Evolutionary conservation across 1,284 basidiomycete genomes (phyloP).

Genomic region (Trichosporon faecale): DNA sequence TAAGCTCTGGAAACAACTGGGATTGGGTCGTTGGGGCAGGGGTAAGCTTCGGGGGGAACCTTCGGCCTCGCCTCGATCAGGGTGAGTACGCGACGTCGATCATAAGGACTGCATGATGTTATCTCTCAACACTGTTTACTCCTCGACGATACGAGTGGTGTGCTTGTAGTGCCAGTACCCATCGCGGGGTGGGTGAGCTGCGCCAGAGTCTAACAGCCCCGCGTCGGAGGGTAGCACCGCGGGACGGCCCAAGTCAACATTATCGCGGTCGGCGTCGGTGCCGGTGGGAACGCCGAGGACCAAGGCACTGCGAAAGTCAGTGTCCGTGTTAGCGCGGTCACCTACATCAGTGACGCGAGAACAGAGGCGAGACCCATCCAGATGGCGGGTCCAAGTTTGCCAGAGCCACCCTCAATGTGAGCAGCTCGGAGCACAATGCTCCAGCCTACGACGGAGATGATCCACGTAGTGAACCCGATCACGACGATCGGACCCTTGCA

Average conservation of each 20-base stretch:
- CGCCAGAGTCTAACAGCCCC: neutral
- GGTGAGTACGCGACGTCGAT: neutral
- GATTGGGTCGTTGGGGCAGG: neutral
- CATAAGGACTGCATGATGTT: neutral
- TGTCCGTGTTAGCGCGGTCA: neutral
- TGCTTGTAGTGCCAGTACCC: slow-evolving; percentile 51
- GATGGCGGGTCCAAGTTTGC: slow-evolving; percentile 24
- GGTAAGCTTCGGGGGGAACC: neutral
- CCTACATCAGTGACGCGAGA: slow-evolving; percentile 13
- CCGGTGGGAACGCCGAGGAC: neutral
- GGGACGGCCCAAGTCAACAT: neutral
- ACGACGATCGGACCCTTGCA: slow-evolving; percentile 11
- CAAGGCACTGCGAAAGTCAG: neutral
- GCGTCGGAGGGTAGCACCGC: neutral
- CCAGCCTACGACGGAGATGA: slow-evolving; percentile 49
- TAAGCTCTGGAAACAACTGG: neutral
- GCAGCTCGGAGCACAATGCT: slow-evolving; percentile 37
- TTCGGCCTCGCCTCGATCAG: neutral
- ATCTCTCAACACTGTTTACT: neutral
- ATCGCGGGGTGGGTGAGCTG: slow-evolving; percentile 21
- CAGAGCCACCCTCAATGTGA: neutral
- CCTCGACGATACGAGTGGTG: slow-evolving; percentile 44
- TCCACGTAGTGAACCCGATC: slow-evolving; percentile 35
- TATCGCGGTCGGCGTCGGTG: neutral
- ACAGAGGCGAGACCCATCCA: slow-evolving; percentile 47